Base-by-base conservation (phyloP, 495 filamentous ascomycete genomes). In the Aspergillus leporis region DNA sequence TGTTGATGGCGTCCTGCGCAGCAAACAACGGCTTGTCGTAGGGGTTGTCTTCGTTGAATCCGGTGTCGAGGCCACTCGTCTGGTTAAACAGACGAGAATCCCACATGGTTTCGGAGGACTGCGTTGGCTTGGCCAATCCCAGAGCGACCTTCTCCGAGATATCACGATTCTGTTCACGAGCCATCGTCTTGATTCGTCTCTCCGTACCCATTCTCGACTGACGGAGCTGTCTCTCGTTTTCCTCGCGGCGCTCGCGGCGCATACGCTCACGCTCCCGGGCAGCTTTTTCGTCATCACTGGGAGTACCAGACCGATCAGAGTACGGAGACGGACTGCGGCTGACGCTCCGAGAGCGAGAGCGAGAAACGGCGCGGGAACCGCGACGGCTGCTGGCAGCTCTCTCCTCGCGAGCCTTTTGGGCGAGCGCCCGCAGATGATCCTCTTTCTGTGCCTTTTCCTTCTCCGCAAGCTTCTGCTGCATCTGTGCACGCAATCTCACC, bases 1-100 rank as follows among this genome's bases (percentile, higher is more conserved):
- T 92, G 73, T 84, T 92, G 63, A 96, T 92, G 5, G 93, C 95
- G 69, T 99, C 93, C 74, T 97, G 92, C 53, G 93, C 94, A 12
- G 93, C 92, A 71, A 99, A 99, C 18, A 99, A 77, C 51, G 95
- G 94, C 72, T 96, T 97, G 74, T 98, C 95, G 78, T 98, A 99
- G 1, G 86, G 86, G 65, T 99, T 92, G 70, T 99, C 95, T 72
- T 99, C 94, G 70, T 99, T 99, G 82, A 97, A 93, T 21, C 94
- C 95, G 32, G 83, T 70, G 62, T 87, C 85, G 74, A 99, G 94
- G 13, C 93, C 95, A 65, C 87, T 90, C 19, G 85, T 89, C 76
- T 95, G 92, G 74, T 97, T 97, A 76, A 99, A 99, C 41, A 99
- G 75, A 50, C 94, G 84, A 4, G 91, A 95, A 74, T 99, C 94